Evolutionary conservation across 2,329 filamentous ascomycete genomes (phyloP), one percentile per base, ranked within the genome.

Genomic region (Arthroderma sp.): DNA sequence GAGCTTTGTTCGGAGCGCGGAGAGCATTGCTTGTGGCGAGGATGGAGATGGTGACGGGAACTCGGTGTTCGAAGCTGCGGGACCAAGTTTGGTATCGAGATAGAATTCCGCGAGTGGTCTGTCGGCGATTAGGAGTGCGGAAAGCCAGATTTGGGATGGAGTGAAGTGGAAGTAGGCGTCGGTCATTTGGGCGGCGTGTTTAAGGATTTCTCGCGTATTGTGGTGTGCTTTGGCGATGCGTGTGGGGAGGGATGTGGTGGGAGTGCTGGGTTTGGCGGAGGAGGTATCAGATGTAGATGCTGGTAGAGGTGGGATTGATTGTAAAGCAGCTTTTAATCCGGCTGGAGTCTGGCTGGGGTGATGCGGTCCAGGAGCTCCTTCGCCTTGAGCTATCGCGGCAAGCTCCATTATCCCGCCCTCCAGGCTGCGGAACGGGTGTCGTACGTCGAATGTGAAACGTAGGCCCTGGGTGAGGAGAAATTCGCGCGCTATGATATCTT

Each of bases 151-250:
- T 62, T 98, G 91, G 27, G 85, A 83, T 0, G 91, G 91, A 0
- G 89, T 89, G 66, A 85, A 96, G 63, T 94, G 82, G 66, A 96
- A 95, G 67, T 96, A 96, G n/a, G 78, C 87, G 56, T 98, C 91
- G 28, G 89, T 94, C 49, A 95, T 74, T 42, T 94, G 69, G 0
- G 87, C 84, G 46, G 85, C 83, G 44, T 80, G 82, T 58, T 86
- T 86, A 44, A 93, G 75, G 39, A 86, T 72, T 15, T 80, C 77
- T 36, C 83, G 75, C 0, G 88, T 83, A 43, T 73, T 74, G n/a
- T 71, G 70, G 58, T 94, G 87, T 0, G 86, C 86, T 7, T 71
- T 70, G 29, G 68, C 67, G 42, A 79, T 69, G 15, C 77, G 68
- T 46, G 70, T 61, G 28, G 59, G 54, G 42, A 64, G 56, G 0